Evolutionary conservation across 179 eudicot species (phyloP), one percentile per base, ranked within the genome.

Genomic region (Corrigiola litoralis): DNA sequence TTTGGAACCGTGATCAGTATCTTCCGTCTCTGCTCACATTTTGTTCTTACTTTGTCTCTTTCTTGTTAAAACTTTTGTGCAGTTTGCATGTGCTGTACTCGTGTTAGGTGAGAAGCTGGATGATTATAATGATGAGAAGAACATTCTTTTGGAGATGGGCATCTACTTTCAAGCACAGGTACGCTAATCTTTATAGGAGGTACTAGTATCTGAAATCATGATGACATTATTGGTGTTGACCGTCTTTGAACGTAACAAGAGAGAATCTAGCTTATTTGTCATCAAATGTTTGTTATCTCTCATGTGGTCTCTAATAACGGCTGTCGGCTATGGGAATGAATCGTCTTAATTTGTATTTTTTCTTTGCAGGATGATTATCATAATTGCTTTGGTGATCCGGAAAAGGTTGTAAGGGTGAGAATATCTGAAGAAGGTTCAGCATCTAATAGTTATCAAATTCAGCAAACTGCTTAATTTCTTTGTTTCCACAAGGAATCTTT

Each of bases 141-240:
- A 76, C 55, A 72, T 81, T 70, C 85, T 88, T 24, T 57, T 88
- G 53, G 87, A 86, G 58, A 84, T 88, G 87, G 95, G 95, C 31
- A 80, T 61, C 65, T 88, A 84, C 64, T 88, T 82, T 52, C 92
- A 88, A 81, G 89, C 82, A 27, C 92, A 86, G 92, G 96, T 81
- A 71, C 44, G 21, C 31, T 44, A 55, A 12, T 31, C 17, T 37
- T 20, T 24, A 14, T n/a, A 27, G 36, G 52, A 23, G 48, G 33
- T 11, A 37, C n/a, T n/a, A n/a, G n/a, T n/a, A n/a, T n/a, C n/a
- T n/a, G n/a, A n/a, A n/a, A n/a, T n/a, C n/a, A n/a, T n/a, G n/a
- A n/a, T n/a, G n/a, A n/a, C n/a, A n/a, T n/a, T n/a, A n/a, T n/a
- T n/a, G n/a, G n/a, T n/a, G n/a, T n/a, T n/a, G n/a, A n/a, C n/a